phyloP scores from a whole-genome alignment of 2,329 filamentous ascomycete species.

The Cladosporium colombiae region DNA sequence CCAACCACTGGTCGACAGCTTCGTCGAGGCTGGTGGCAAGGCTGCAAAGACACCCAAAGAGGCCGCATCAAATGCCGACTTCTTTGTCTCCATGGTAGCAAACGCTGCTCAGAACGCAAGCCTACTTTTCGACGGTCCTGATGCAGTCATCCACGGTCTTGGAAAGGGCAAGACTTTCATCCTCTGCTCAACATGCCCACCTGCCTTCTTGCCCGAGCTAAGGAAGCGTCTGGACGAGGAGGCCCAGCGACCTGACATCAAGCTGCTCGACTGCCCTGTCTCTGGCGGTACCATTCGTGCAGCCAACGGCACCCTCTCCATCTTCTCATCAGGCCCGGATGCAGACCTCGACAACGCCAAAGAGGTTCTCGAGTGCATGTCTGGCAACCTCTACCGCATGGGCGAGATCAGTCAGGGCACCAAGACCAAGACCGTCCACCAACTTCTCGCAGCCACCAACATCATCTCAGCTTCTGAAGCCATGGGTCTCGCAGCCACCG shows the following conservation, averaged over 20 bases:
- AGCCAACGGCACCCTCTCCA: slow-evolving; percentile 70
- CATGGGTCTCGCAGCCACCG: slow-evolving; percentile 56
- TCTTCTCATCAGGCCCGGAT: slow-evolving; percentile 66
- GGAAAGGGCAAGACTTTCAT: slow-evolving; percentile 62
- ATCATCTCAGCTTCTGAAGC: slow-evolving; percentile 58
- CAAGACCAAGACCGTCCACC: slow-evolving; percentile 61
- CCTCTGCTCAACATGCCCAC: slow-evolving; percentile 70
- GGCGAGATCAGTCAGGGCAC: slow-evolving; percentile 56
- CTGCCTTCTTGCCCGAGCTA: slow-evolving; percentile 64
- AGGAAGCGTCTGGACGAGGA: slow-evolving; percentile 56
- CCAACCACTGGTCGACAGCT: slow-evolving; percentile 65
- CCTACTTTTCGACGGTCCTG: slow-evolving; percentile 62
- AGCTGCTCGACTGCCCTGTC: slow-evolving; percentile 70
- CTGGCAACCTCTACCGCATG: slow-evolving; percentile 63
- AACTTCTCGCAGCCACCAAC: slow-evolving; percentile 60
- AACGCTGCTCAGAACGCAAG: slow-evolving; percentile 68
- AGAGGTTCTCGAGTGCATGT: slow-evolving; percentile 64
- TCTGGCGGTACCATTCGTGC: slow-evolving; percentile 70
- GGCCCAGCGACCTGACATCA: slow-evolving; percentile 60
- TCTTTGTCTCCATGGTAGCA: slow-evolving; percentile 74
- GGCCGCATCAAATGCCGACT: slow-evolving; percentile 60
- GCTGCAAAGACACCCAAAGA: slow-evolving; percentile 61
- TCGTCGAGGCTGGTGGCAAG: slow-evolving; percentile 62
- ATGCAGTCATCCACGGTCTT: slow-evolving; percentile 55
- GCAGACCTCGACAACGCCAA: slow-evolving; percentile 58